Evolutionary conservation across 2,329 filamentous ascomycete species (phyloP).

Genomic region (Claviceps citrina): DNA sequence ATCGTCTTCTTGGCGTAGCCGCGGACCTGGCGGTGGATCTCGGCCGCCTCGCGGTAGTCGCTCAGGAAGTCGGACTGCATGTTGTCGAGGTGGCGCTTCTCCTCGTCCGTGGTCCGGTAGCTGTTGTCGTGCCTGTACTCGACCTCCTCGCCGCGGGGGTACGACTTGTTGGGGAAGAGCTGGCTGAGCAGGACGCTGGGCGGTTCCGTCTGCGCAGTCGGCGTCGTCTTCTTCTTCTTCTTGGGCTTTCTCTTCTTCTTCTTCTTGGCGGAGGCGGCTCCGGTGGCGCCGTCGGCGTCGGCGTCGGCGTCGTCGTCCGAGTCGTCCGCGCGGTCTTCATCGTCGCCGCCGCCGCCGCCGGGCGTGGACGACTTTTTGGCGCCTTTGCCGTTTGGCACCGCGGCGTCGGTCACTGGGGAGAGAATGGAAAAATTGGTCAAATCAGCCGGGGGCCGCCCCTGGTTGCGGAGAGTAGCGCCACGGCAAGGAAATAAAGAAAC

Average conservation of each 20-base stretch:
- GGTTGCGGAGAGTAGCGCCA: no score
- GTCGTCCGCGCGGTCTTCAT: constrained; percentile 30
- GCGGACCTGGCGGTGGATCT: constrained; percentile 76
- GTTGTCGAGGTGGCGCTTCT: constrained; percentile 70
- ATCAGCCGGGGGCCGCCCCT: no score
- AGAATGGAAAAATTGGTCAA: no score
- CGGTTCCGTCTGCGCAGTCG: constrained; percentile 57
- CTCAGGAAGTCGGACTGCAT: constrained; percentile 66
- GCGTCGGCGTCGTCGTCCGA: constrained; percentile 40
- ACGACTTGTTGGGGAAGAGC: constrained; percentile 57
- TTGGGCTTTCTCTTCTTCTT: constrained; percentile 71
- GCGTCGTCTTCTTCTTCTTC: constrained; percentile 58
- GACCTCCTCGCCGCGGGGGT: constrained; percentile 62
- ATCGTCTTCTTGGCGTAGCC: constrained; percentile 70
- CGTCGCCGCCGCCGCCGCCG: constrained; percentile 22
- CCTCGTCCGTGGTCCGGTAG: constrained; percentile 65
- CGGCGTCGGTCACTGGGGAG: constrained; percentile 26
- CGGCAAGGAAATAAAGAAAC: no score
- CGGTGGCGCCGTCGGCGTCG: constrained; percentile 29
- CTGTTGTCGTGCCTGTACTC: constrained; percentile 65
- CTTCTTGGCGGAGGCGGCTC: constrained; percentile 22
- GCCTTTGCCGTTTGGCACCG: constrained; percentile 25
- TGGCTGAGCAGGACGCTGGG: constrained; percentile 56
- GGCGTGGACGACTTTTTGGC: constrained; percentile 23
- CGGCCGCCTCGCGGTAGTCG: constrained; percentile 73